These are phyloP conservation scores for Terfezia claveryi DNA, from an alignment of 495 filamentous ascomycete genomes.

Conservation along the genomic window DNA sequence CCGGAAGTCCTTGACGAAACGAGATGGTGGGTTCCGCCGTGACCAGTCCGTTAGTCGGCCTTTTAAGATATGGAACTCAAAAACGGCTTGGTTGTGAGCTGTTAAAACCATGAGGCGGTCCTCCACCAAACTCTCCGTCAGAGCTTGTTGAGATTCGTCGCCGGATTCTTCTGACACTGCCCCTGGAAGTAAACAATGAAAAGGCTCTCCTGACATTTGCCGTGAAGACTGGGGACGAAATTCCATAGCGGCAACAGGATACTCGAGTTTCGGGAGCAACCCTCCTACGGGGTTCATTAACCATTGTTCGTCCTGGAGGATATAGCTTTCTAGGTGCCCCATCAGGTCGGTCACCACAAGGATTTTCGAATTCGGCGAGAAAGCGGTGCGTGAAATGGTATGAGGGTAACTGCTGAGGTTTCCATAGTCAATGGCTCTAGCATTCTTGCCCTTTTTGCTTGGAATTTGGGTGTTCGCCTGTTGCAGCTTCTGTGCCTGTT, in stretches of 20 bases:
- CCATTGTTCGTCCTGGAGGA: slow-evolving; percentile 31
- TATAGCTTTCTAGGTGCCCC: slow-evolving; percentile 73
- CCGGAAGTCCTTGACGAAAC: slow-evolving; percentile 49
- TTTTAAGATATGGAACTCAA: slow-evolving; percentile 50
- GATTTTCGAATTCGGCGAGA: slow-evolving; percentile 61
- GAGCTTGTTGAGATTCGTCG: slow-evolving; percentile 13
- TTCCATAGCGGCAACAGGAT: slow-evolving; percentile 45
- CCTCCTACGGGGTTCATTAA: slow-evolving; percentile 3
- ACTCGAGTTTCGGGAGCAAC: slow-evolving; percentile 50
- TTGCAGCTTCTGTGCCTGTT: neutral
- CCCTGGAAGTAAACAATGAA: slow-evolving; percentile 22
- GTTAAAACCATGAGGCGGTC: slow-evolving; percentile 55
- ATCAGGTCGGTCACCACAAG: slow-evolving; percentile 58
- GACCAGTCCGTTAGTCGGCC: slow-evolving; percentile 71
- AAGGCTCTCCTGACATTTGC: slow-evolving; percentile 2
- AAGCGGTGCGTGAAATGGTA: slow-evolving; percentile 48
- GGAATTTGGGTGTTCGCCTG: slow-evolving; percentile 1
- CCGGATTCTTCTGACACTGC: slow-evolving; percentile 25
- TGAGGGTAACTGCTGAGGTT: slow-evolving; percentile 58
- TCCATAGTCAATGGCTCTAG: slow-evolving; percentile 25
- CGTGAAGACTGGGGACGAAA: slow-evolving; percentile 36
- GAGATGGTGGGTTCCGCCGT: slow-evolving; percentile 50
- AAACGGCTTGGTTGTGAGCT: slow-evolving; percentile 41
- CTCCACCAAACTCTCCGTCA: slow-evolving; percentile 27
- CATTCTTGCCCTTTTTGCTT: slow-evolving; percentile 6